Evolutionary conservation across 225 moss, liverwort and hornwort species (phyloP).

Genomic region (Polytrichum commune): DNA sequence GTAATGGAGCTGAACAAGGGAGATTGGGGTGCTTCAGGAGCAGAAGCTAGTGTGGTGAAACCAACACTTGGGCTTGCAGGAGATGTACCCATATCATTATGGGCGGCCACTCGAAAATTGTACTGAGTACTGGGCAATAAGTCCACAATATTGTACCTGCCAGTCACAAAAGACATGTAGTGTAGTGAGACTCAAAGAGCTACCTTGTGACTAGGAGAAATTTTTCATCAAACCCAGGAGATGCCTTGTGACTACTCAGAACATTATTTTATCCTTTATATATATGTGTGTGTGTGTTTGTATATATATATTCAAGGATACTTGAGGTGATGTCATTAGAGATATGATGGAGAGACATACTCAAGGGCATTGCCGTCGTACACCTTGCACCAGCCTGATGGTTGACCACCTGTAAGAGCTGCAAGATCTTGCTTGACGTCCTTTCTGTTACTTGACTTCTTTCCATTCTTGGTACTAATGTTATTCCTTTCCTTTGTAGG

Average conservation of each 20-base stretch:
- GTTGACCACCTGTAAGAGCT: constrained; percentile 5
- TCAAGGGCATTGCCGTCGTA: constrained; percentile 29
- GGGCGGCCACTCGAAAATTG: constrained; percentile 30
- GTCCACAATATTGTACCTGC: constrained; percentile 28
- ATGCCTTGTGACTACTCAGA: too few relatives aligned
- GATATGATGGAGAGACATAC: constrained; percentile 15
- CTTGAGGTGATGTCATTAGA: too few relatives aligned
- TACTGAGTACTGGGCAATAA: constrained; percentile 32
- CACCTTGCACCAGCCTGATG: constrained; percentile 28
- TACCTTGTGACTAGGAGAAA: too few relatives aligned
- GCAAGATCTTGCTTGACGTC: constrained; percentile 15
- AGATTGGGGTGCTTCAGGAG: constrained; percentile 32
- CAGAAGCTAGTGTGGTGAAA: constrained; percentile 28
- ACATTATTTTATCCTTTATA: too few relatives aligned
- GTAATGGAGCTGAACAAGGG: constrained; percentile 28
- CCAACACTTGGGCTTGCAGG: constrained; percentile 30
- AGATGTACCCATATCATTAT: constrained; percentile 36
- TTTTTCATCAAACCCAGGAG: too few relatives aligned
- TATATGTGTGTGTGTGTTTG: too few relatives aligned
- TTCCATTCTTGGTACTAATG: constrained; percentile 13
- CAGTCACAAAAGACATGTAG: background rate
- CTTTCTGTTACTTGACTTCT: constrained; percentile 22
- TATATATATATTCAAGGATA: too few relatives aligned
- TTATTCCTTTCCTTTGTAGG: constrained; percentile 5
- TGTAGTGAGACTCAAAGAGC: background rate